Evolutionary conservation across 2,329 filamentous ascomycete genomes (phyloP).

Genomic region (Epichloe brachyelytri): DNA sequence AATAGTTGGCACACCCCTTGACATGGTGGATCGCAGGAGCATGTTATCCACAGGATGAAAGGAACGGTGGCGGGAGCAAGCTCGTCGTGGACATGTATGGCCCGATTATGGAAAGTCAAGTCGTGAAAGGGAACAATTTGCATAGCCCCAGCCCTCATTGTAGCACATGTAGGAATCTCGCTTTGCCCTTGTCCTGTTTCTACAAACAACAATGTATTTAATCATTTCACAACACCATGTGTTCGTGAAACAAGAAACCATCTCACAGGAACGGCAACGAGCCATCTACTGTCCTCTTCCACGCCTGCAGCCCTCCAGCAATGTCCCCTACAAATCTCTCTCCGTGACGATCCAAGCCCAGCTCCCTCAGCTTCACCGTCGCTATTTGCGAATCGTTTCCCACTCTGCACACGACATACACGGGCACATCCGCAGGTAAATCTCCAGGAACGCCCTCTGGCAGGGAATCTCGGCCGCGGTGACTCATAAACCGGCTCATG

Average conservation of each 20-base stretch:
- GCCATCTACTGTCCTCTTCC: constrained; percentile 55
- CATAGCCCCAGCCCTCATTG: constrained; percentile 4
- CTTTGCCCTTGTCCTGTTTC: not conserved
- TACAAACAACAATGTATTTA: not conserved
- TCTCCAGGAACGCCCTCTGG: constrained; percentile 26
- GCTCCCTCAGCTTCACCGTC: constrained; percentile 49
- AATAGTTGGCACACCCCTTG: not conserved
- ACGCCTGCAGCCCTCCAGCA: constrained; percentile 56
- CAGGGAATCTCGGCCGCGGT: constrained; percentile 20
- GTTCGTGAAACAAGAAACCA: not conserved
- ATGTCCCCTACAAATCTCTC: constrained; percentile 56
- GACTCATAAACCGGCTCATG: constrained; percentile 40
- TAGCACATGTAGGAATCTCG: constrained; percentile 5
- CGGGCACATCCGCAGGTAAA: constrained; percentile 32
- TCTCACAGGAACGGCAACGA: constrained; percentile 39
- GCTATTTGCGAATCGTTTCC: constrained; percentile 71
- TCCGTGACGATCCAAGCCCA: constrained; percentile 39
- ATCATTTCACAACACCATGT: not conserved
- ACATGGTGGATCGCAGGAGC: not conserved
- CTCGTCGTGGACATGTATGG: not conserved
- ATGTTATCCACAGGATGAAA: not conserved
- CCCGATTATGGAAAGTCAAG: not conserved
- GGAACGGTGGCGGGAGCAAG: not conserved
- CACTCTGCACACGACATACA: constrained; percentile 61
- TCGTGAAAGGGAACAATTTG: not conserved